Conservation (phyloP, 768 basidiomycete species). For the Chalciporus sphaerocephalus region DNA sequence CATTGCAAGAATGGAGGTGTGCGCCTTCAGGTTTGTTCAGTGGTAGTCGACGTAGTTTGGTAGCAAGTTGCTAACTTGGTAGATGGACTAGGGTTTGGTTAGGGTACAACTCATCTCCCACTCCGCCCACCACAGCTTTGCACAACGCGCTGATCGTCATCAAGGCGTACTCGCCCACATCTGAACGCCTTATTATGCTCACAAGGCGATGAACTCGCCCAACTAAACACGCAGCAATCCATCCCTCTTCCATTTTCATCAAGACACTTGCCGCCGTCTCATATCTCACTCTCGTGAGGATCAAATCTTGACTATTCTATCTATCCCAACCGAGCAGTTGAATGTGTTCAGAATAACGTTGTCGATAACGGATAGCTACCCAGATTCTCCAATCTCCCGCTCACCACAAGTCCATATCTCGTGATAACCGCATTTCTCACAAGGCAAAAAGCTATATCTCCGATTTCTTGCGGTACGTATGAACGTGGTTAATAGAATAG, state of each 20-base stretch:
- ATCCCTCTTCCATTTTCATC: constrained; percentile 20
- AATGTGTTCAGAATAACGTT: constrained; percentile 12
- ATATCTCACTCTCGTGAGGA: constrained; percentile 18
- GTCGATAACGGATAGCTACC: constrained; percentile 9
- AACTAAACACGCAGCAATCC: constrained; percentile 9
- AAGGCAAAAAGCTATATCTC: constrained; percentile 9
- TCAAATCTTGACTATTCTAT: constrained; percentile 12
- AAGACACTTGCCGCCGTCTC: not conserved
- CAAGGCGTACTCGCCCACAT: not conserved
- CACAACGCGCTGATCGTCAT: not conserved
- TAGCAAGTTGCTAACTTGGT: too few species aligned
- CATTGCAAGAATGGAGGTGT: too few species aligned
- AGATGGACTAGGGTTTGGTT: not conserved
- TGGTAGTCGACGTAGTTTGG: too few species aligned
- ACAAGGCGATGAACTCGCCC: constrained; percentile 12
- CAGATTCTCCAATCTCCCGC: constrained; percentile 5
- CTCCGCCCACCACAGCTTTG: too few species aligned
- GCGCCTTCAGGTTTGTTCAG: too few species aligned
- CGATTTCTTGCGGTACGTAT: too few species aligned
- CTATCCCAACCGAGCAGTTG: not conserved
- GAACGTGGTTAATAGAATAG: constrained; percentile 14
- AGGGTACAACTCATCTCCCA: too few species aligned
- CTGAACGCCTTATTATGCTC: not conserved
- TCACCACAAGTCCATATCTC: constrained; percentile 8
- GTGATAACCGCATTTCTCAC: not conserved